Evolutionary conservation across 1,139 yeast genomes (phyloP), one percentile per base, ranked within the genome.

Genomic region (Yamadazyma sp.): DNA sequence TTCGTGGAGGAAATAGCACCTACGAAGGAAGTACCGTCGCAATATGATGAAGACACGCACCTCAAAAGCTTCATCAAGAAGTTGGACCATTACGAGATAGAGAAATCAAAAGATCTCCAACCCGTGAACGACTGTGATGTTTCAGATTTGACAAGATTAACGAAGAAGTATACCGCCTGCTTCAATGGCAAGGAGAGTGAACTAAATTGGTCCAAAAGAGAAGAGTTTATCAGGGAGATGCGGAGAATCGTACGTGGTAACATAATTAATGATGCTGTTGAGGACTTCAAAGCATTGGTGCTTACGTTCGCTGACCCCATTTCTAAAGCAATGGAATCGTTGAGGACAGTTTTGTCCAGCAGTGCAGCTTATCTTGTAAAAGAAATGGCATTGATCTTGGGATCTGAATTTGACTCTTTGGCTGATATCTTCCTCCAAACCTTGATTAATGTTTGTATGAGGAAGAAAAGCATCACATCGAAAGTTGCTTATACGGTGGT

Each of bases 161-260:
- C 28, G 11, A 29, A 28, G 29, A 28, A 35, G 33, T 35, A 35
- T 12, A 17, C 18, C 1, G 59, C 65, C 1, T 59, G 60, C 12
- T 87, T 92, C 54, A 75, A 73, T n/a, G 83, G 82, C 2, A 88
- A 83, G 52, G 98, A 94, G 59, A 84, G 95, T 0, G 98, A 94
- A 55, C 74, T 73, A 45, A 92, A 92, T 55, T 92, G 99, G 99
- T 64, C 71, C 18, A 53, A 57, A 1, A 73, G 99, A 53, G 97
- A 91, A 51, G 73, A 74, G 41, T 67, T 66, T 41, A 74, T 89
- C 2, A 53, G 75, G 1, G 73, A 70, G 38, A 55, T 88, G 29
- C 70, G 97, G 41, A 67, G 75, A 2, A 55, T 85, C 2, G 50
- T 87, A 2, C 65, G 89, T 31, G 91, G 91, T 2, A 79, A 82